Evolutionary conservation across 2,329 filamentous ascomycete species (phyloP).

Genomic region (Aspergillus vadensis): DNA sequence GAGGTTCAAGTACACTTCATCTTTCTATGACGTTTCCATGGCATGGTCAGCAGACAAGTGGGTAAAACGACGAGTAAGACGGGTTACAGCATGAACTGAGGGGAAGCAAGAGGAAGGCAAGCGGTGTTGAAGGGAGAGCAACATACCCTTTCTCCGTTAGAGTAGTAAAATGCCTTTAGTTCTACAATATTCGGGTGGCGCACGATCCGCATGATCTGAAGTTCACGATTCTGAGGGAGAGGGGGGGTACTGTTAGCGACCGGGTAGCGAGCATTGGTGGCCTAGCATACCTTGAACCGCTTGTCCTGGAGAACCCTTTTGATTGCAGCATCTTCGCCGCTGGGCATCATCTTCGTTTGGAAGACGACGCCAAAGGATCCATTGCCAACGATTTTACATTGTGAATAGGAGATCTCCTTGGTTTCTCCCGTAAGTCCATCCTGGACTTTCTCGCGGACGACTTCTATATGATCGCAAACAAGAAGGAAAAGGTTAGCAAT

Average conservation of each 20-base stretch:
- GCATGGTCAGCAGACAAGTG: conserved; percentile 12
- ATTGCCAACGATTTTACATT: conserved; percentile 99
- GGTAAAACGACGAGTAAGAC: background rate
- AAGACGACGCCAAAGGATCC: conserved; percentile 98
- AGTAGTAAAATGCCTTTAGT: conserved; percentile 99
- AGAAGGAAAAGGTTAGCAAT: conserved; percentile 21
- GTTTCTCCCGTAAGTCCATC: conserved; percentile 97
- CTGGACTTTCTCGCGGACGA: conserved; percentile 98
- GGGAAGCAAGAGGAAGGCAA: conserved; percentile 2
- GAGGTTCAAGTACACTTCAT: conserved; percentile 97
- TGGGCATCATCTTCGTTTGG: conserved; percentile 97
- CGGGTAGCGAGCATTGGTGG: background rate
- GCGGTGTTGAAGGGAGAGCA: conserved; percentile 7
- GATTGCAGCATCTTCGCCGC: conserved; percentile 96
- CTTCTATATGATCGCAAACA: conserved; percentile 61
- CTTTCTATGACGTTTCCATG: conserved; percentile 64
- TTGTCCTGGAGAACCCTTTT: conserved; percentile 99
- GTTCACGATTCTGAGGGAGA: conserved; percentile 79
- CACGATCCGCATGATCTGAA: conserved; percentile 99
- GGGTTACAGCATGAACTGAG: background rate
- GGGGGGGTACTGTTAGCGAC: conserved; percentile 31
- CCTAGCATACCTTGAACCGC: conserved; percentile 82
- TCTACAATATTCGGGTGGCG: conserved; percentile 98
- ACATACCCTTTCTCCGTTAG: conserved; percentile 92
- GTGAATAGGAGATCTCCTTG: conserved; percentile 95